Evolutionary conservation across 2,329 filamentous ascomycete species (phyloP).

Genomic region (Pseudogymnoascus pannorum): DNA sequence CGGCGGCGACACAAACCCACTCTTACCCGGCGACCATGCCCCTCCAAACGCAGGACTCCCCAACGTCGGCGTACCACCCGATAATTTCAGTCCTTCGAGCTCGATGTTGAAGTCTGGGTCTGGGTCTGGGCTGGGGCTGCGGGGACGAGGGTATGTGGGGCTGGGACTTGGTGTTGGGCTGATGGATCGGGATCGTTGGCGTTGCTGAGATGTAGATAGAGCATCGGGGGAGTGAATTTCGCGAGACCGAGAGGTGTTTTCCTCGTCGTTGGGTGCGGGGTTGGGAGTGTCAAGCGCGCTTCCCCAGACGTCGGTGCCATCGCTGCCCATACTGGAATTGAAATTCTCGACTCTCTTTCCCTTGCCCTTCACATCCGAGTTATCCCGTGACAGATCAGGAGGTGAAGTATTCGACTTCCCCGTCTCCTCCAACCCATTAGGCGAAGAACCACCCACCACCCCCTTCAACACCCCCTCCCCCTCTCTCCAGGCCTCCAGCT

Average conservation of each 20-base stretch:
- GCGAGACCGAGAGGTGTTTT: neutral
- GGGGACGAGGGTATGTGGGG: neutral
- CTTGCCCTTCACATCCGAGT: neutral
- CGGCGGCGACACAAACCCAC: neutral
- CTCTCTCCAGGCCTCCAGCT: slow-evolving; percentile 58
- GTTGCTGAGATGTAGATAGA: neutral
- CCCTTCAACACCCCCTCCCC: slow-evolving; percentile 48
- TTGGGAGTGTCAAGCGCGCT: neutral
- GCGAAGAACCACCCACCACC: no score
- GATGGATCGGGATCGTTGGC: neutral
- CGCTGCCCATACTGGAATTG: neutral
- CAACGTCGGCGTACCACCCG: neutral
- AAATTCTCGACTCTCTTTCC: neutral
- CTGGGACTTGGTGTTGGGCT: neutral
- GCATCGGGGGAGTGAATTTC: neutral
- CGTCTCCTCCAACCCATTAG: no score
- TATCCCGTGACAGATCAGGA: neutral
- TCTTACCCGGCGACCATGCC: neutral
- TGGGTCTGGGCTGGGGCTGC: neutral
- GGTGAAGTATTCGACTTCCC: neutral
- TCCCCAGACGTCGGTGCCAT: neutral
- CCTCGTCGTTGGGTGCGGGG: neutral
- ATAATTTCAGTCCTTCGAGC: neutral
- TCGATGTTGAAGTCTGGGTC: neutral
- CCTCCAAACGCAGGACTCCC: neutral